phyloP scores from a whole-genome alignment of 106 monocot species.

The Dendrobium huoshanense region DNA sequence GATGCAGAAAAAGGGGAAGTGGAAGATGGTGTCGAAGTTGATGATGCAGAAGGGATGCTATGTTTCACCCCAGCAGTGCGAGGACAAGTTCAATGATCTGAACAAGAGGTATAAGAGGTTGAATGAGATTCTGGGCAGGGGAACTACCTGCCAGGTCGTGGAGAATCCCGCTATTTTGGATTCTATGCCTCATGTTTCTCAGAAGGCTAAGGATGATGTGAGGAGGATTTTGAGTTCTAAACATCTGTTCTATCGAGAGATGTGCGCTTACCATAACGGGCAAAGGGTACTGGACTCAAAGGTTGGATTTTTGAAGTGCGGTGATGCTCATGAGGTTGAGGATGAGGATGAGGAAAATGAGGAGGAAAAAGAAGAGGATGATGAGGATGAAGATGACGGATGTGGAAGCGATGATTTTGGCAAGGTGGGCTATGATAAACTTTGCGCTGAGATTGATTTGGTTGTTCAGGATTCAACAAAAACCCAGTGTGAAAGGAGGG shows the following conservation, averaged over 20 bases:
- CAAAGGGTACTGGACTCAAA: conserved; percentile 14
- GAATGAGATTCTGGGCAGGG: conserved; percentile 79
- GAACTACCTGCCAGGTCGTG: conserved; percentile 74
- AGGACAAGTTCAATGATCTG: conserved; percentile 93
- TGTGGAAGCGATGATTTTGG: conserved; percentile 4
- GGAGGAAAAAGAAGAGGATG: conserved; percentile 2
- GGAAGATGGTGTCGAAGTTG: conserved; percentile 73
- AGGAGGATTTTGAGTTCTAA: conserved; percentile 87
- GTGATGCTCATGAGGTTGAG: not conserved
- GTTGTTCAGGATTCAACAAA: conserved; percentile 1
- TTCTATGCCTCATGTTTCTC: conserved; percentile 47
- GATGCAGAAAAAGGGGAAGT: conserved; percentile 81
- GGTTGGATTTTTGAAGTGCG: not conserved
- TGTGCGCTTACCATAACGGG: conserved; percentile 89
- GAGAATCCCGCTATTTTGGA: conserved; percentile 64
- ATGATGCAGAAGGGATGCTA: conserved; percentile 59
- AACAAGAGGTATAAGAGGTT: conserved; percentile 85
- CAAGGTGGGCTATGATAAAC: not conserved
- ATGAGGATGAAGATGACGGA: not conserved
- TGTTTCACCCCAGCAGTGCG: conserved; percentile 91
- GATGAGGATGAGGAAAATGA: not conserved
- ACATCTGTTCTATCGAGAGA: conserved; percentile 85
- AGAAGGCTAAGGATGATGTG: conserved; percentile 68
- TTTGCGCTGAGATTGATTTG: not conserved
- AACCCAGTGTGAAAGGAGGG: not conserved